Conservation (phyloP, 2,329 filamentous ascomycete genomes). For the Botrytis fabae region DNA sequence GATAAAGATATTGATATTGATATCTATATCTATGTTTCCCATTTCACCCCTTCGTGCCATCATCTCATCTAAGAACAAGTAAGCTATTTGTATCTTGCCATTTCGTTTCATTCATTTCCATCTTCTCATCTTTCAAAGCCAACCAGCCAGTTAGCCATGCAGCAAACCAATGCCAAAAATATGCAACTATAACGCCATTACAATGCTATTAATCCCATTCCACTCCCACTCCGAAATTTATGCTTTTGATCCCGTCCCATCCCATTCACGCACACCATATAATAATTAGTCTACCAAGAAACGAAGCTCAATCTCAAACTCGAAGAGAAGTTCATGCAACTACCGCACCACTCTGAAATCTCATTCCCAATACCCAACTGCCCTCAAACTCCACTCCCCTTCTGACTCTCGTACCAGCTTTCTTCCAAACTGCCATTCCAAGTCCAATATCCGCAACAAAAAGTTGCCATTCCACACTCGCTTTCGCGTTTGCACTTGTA, state of each 20-base stretch:
- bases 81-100: neutral
- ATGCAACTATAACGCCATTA: slow-evolving; percentile 15
- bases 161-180: neutral
- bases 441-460: slow-evolving; percentile 87
- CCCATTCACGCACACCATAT: neutral
- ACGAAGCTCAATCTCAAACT: neutral
- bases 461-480: slow-evolving; percentile 64
- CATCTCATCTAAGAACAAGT: neutral
- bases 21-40: neutral
- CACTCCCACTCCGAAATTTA: neutral
- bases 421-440: slow-evolving; percentile 78
- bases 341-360: slow-evolving; percentile 36
- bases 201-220: slow-evolving; percentile 6
- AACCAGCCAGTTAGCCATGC: slow-evolving; percentile 5
- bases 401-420: slow-evolving; percentile 76
- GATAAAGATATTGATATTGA: neutral
- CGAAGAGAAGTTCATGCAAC: neutral
- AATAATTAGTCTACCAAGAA: neutral
- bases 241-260: slow-evolving; percentile 9
- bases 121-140: slow-evolving; percentile 1
- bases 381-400: slow-evolving; percentile 87
- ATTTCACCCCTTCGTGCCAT: neutral
- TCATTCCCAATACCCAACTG: slow-evolving; percentile 78
- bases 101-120: neutral
- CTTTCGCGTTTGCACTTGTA: slow-evolving; percentile 17